Base-by-base conservation (phyloP, 768 basidiomycete species). In the Amanita phalloides region DNA sequence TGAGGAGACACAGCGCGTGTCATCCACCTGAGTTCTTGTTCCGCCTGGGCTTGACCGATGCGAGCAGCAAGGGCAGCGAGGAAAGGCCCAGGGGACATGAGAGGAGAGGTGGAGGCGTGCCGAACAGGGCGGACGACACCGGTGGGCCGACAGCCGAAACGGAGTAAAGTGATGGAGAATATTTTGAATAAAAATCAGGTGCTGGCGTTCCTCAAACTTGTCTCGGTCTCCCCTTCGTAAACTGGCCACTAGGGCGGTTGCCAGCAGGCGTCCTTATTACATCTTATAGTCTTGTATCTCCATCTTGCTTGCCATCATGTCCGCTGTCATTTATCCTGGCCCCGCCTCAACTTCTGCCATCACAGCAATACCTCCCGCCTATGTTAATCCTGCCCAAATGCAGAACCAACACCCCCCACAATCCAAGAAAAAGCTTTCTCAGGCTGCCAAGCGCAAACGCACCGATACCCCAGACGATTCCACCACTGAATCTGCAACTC, bases 391-490 rank as follows among this genome's bases (percentile, higher is more conserved):
- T 44, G 66, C 69, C 5, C 71, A 75, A 47, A 71, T 72, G 64
- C 56, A 69, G 55, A 70, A 66, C 8, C 30, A 30, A 30, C 30
- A 8, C 3, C 57, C 64, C 17, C 55, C 62, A 36, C 53, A 61
- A 7, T 59, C 61, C 56, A 75, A 71, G 74, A 75, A 69, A 62
- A 71, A 61, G 43, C 59, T 54, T 14, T 60, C 68, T 23, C 45
- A 62, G 45, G 53, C 63, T 47, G 50, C 66, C 14, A 85, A 85
- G 63, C 79, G 85, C 48, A 81, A 79, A 62, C 81, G 84, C 62
- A 74, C 76, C 25, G 73, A 75, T 39, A 76, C 79, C 44, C 73
- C 76, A 58, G 82, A 84, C 52, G 78, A 77, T 54, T 71, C 76
- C 58, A 70, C 73, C 56, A 64, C 68, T 42, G 74, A 77, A 57